phyloP scores from a whole-genome alignment of 106 monocot genomes.

The Platanthera guangdongensis region DNA sequence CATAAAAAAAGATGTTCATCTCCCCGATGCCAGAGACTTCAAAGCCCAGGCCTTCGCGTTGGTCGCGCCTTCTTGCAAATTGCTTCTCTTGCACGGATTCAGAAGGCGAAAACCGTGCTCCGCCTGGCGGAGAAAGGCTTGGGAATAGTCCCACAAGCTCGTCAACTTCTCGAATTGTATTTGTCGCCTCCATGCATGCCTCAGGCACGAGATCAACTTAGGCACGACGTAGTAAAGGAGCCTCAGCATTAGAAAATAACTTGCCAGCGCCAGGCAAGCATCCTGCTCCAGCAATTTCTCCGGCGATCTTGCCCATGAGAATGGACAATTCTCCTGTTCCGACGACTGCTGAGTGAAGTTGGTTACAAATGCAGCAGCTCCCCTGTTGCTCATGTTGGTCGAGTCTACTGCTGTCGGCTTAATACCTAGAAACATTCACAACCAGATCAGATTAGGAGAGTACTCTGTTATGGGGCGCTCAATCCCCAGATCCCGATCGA shows the following conservation, averaged over 20 bases:
- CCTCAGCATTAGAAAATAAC: conserved; percentile 39
- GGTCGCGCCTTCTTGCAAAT: conserved; percentile 64
- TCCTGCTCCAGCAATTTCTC: conserved; percentile 60
- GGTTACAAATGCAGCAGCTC: background rate
- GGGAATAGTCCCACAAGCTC: conserved; percentile 34
- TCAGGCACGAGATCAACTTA: conserved; percentile 27
- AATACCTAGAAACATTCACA: conserved; percentile 24
- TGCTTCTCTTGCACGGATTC: conserved; percentile 43
- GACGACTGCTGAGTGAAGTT: conserved; percentile 14
- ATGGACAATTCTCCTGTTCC: conserved; percentile 55
- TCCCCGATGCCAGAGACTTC: conserved; percentile 54
- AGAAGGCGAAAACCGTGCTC: conserved; percentile 27
- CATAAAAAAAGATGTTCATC: background rate
- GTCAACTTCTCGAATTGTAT: conserved; percentile 25
- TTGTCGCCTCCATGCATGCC: conserved; percentile 44
- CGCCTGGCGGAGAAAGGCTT: conserved; percentile 28
- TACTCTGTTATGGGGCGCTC: no score
- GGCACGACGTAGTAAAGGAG: conserved; percentile 39
- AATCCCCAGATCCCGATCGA: no score
- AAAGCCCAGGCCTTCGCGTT: conserved; percentile 68
- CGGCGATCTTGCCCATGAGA: conserved; percentile 80
- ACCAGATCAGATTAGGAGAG: background rate
- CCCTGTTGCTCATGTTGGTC: conserved; percentile 6
- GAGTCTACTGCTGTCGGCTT: conserved; percentile 24
- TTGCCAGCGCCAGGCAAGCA: conserved; percentile 40